Evolutionary conservation across 345 rosid genomes (phyloP).

Genomic region (rapeseed (Brassica napus)): Da-Ae NC_063436.1:16944001-16944500

Average conservation of each 20-base stretch:
- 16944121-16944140: constrained; percentile 38
- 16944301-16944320: constrained; percentile 83
- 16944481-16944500: constrained; percentile 1
- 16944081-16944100: constrained; percentile 96
- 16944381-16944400: constrained; percentile 90
- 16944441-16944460: constrained; percentile 14
- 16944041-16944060: constrained; percentile 81
- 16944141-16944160: constrained; percentile 30
- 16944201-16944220: constrained; percentile 95
- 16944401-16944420: constrained; percentile 92
- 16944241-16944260: constrained; percentile 74
- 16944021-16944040: constrained; percentile 87
- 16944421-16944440: constrained; percentile 10
- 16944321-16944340: constrained; percentile 92
- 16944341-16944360: constrained; percentile 97
- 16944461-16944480: neutral
- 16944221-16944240: constrained; percentile 86
- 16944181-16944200: constrained; percentile 83
- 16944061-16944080: constrained; percentile 98
- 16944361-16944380: constrained; percentile 87
- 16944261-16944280: constrained; percentile 94
- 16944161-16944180: constrained; percentile 57
- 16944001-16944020: constrained; percentile 92
- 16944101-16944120: constrained; percentile 34
- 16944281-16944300: constrained; percentile 95